These are phyloP conservation scores for Boletus albobrunnescens DNA, from an alignment of 1,284 basidiomycete species.

Conservation along the genomic window DNA sequence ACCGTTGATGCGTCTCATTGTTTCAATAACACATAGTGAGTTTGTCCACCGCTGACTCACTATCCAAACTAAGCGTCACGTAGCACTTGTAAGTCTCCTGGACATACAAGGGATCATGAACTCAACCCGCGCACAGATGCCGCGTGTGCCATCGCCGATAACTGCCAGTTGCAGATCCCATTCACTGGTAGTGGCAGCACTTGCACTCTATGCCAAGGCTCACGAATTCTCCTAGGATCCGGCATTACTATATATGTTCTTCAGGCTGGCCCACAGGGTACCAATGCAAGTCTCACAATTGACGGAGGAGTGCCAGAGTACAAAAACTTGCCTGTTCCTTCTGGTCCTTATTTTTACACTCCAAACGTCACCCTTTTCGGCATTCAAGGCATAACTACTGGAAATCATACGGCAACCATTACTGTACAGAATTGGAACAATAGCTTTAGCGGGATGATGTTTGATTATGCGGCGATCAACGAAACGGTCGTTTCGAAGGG, in stretches of 20 bases:
- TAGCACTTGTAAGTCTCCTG: slow-evolving; percentile 11
- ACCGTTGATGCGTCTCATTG: slow-evolving; percentile 18
- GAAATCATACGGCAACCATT: slow-evolving; percentile 14
- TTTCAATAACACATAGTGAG: slow-evolving; percentile 20
- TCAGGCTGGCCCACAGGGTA: slow-evolving; percentile 15
- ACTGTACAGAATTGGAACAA: slow-evolving; percentile 9
- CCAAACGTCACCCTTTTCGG: slow-evolving; percentile 17
- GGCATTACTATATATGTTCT: slow-evolving; percentile 20
- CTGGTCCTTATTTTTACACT: slow-evolving; percentile 5
- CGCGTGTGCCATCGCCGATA: slow-evolving; percentile 7
- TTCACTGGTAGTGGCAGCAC: slow-evolving; percentile 10
- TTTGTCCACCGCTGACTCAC: neutral
- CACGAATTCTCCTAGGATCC: slow-evolving; percentile 15
- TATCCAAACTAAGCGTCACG: neutral
- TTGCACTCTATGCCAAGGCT: neutral
- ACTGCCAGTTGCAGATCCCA: slow-evolving; percentile 19
- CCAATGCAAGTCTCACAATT: slow-evolving; percentile 15
- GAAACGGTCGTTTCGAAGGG: slow-evolving; percentile 7
- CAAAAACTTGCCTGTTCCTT: slow-evolving; percentile 8
- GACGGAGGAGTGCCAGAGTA: slow-evolving; percentile 10
- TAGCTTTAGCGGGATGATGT: slow-evolving; percentile 13
- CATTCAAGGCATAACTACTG: slow-evolving; percentile 13
- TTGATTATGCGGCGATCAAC: slow-evolving; percentile 18
- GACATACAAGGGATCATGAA: neutral
- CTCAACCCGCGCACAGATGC: slow-evolving; percentile 9